These are phyloP conservation scores for Myxozyma lipomycoides DNA, from an alignment of 805 yeast species.

Conservation along the genomic window DNA sequence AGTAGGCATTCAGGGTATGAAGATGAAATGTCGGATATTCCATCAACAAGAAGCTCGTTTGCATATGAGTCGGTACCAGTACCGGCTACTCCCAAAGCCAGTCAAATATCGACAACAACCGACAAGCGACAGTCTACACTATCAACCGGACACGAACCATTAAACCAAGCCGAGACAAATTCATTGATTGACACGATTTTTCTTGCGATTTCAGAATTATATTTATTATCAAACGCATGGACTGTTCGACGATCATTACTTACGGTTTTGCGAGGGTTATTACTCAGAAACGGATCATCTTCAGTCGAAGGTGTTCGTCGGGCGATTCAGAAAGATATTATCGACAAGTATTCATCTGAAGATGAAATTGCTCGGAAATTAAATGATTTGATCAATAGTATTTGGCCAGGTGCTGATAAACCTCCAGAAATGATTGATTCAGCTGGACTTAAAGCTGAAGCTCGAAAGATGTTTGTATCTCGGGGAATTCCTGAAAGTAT, in stretches of 20 bases:
- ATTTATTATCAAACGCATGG: slow-evolving; percentile 30
- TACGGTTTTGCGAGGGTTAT: slow-evolving; percentile 28
- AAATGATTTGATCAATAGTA: slow-evolving; percentile 13
- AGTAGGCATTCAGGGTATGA: neutral
- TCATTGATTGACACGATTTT: slow-evolving; percentile 26
- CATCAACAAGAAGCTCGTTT: slow-evolving; percentile 7
- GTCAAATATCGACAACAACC: neutral
- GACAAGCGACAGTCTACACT: slow-evolving; percentile 11
- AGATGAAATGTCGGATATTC: slow-evolving; percentile 1
- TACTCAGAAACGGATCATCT: slow-evolving; percentile 27
- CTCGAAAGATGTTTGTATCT: slow-evolving; percentile 26
- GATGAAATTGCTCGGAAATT: slow-evolving; percentile 25
- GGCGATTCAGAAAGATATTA: slow-evolving; percentile 25
- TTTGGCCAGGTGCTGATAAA: slow-evolving; percentile 20
- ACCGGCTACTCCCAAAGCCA: neutral
- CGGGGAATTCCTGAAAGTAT: slow-evolving; percentile 29
- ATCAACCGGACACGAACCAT: slow-evolving; percentile 9
- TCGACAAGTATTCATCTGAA: slow-evolving; percentile 25
- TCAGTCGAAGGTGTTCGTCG: slow-evolving; percentile 29
- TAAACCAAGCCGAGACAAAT: slow-evolving; percentile 23
- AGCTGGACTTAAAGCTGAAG: slow-evolving; percentile 21
- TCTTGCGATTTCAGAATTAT: slow-evolving; percentile 27
- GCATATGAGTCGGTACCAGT: neutral
- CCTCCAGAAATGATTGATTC: slow-evolving; percentile 14
- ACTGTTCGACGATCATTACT: slow-evolving; percentile 28